These are phyloP conservation scores for Lachancea cidri DNA, from an alignment of 805 yeast genomes.

Conservation along the genomic window DNA sequence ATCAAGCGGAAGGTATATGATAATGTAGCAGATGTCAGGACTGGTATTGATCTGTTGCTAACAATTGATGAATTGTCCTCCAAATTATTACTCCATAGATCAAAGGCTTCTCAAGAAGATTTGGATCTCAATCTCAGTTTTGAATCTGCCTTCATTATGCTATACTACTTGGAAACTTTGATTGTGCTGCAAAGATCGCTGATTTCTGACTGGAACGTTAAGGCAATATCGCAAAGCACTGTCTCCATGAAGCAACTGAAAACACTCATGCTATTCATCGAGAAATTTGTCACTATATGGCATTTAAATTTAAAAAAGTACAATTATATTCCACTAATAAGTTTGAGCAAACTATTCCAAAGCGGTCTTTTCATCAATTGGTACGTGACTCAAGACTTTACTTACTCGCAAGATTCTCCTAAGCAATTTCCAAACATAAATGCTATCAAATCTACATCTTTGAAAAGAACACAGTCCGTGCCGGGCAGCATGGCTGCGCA, in stretches of 20 bases:
- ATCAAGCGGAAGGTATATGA: constrained; percentile 5
- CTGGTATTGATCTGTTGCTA: constrained; percentile 4
- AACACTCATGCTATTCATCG: not conserved
- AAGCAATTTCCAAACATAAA: not conserved
- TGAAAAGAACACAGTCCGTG: not conserved
- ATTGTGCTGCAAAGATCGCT: constrained; percentile 4
- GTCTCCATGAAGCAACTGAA: constrained; percentile 1
- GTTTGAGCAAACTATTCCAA: constrained; percentile 5
- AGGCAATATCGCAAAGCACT: not conserved
- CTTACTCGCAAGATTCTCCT: not conserved
- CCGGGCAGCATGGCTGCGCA: not conserved
- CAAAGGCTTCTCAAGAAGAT: not conserved
- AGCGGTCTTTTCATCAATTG: constrained; percentile 6
- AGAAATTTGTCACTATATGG: constrained; percentile 3
- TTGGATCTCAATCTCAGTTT: constrained; percentile 1
- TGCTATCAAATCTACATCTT: not conserved
- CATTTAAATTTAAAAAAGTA: constrained; percentile 1
- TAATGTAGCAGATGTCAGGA: not conserved
- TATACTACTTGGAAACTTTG: constrained; percentile 6
- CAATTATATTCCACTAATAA: constrained; percentile 5
- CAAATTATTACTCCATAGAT: not conserved
- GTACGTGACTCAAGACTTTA: not conserved
- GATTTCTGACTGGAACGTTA: not conserved
- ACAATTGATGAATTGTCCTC: not conserved
- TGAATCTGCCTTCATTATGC: not conserved